Evolutionary conservation across 2,329 filamentous ascomycete genomes (phyloP), one percentile per base, ranked within the genome.

Genomic region (Exophiala bonariae): DNA sequence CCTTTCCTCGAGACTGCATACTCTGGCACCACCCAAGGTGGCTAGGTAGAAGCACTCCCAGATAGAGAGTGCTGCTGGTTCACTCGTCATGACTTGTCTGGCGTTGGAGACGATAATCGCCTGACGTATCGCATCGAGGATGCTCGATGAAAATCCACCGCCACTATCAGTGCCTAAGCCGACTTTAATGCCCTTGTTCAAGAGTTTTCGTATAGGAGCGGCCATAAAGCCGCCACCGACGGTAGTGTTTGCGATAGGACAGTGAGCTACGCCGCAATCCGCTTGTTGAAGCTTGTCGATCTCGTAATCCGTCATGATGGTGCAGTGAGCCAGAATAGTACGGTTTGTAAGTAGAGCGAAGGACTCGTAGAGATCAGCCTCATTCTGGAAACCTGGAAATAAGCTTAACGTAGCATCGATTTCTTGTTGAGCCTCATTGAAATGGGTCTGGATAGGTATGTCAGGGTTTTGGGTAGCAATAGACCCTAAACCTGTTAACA

Each of bases 281-380:
- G 76, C 64, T 3, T 65, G 60, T 6, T 59, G 49, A 3, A 84
- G 53, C 13, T 68, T 66, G 2, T 61, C 55, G 35, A 76, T 72
- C 60, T 85, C 82, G 28, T 76, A 69, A 16, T 41, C 31, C 2
- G 77, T 72, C 70, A 83, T 77, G 59, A 78, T 71, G 51, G 76
- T 82, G 66, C 81, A 85, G 61, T 85, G 82, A 0, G 81, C 82
- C 0, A 85, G 71, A 48, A 85, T 81, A 1, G 76, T 74, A 9
- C 75, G 71, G 6, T 62, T 41, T 1, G 65, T 73, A 8, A 85
- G 68, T 5, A 85, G 66, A 1, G 71, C 71, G 50, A 73, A 80
- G 54, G 70, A 63, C 13, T 68, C 64, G 57, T 83, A 84, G n/a
- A 84, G 63, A 47, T 81, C 77, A 0, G 70, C 78, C 62, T 83